These are phyloP conservation scores for Hypoxylon sp. DNA, from an alignment of 2,329 filamentous ascomycete species.

Conservation along the genomic window DNA sequence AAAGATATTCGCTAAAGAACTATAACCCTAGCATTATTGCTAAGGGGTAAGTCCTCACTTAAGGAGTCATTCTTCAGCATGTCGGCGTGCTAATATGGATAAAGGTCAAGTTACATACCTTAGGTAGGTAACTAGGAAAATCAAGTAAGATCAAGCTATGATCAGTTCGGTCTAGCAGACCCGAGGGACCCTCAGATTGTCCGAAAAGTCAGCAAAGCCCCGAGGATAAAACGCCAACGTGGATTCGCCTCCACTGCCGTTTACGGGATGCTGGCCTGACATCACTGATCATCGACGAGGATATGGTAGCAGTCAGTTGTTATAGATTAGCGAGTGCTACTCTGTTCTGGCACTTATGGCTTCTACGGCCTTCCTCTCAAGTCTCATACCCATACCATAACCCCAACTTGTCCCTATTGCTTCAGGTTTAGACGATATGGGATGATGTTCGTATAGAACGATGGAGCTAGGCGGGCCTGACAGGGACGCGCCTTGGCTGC, in stretches of 20 bases:
- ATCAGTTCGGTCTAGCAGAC: neutral
- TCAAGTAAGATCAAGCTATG: conserved; percentile 8
- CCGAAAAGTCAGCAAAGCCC: too few species aligned
- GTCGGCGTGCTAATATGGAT: neutral
- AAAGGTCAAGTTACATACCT: neutral
- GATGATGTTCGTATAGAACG: neutral
- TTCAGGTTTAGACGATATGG: conserved; percentile 1
- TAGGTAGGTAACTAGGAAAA: too few species aligned
- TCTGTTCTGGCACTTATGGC: neutral
- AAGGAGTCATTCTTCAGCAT: neutral
- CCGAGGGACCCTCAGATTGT: too few species aligned
- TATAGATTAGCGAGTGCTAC: conserved; percentile 26
- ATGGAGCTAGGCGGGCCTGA: neutral
- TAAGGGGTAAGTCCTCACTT: neutral
- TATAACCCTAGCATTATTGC: neutral
- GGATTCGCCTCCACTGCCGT: neutral
- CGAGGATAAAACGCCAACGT: too few species aligned
- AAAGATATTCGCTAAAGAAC: neutral
- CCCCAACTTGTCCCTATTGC: neutral
- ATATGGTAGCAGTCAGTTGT: conserved; percentile 1
- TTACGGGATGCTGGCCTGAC: neutral
- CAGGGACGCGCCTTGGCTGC: too few species aligned
- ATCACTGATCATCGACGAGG: neutral
- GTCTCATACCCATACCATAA: neutral
- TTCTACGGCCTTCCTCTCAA: neutral